Conservation (phyloP, 2,329 filamentous ascomycete genomes). For the Didymella segeticola region DNA sequence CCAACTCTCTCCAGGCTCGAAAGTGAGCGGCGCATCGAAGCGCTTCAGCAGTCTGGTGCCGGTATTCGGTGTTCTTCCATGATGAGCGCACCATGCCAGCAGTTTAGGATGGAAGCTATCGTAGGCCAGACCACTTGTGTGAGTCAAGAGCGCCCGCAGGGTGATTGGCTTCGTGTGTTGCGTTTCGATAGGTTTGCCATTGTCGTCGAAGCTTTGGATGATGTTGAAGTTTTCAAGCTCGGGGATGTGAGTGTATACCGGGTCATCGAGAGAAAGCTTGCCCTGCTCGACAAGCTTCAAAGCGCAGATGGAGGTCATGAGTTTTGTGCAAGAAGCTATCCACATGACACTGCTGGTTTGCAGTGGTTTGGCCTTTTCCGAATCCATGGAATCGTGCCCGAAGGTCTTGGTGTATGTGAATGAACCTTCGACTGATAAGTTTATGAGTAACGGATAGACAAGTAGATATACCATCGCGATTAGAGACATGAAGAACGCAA, state of each 20-base stretch:
- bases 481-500: slow-evolving; percentile 28
- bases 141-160: slow-evolving; percentile 54
- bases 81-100: slow-evolving; percentile 45
- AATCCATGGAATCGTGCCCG: slow-evolving; percentile 34
- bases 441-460: no score
- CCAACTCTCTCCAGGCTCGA: slow-evolving; percentile 59
- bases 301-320: slow-evolving; percentile 44
- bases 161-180: slow-evolving; percentile 38
- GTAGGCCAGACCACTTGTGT: slow-evolving; percentile 58
- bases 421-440: slow-evolving; percentile 1
- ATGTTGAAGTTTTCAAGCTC: slow-evolving; percentile 39
- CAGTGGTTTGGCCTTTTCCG: slow-evolving; percentile 3
- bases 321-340: slow-evolving; percentile 51
- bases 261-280: slow-evolving; percentile 39
- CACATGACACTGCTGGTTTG: slow-evolving; percentile 41
- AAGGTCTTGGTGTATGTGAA: slow-evolving; percentile 47
- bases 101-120: slow-evolving; percentile 53
- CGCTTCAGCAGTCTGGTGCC: slow-evolving; percentile 8
- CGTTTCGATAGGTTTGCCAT: slow-evolving; percentile 32
- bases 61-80: slow-evolving; percentile 33
- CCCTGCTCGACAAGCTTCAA: slow-evolving; percentile 47
- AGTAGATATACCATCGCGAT: slow-evolving; percentile 27
- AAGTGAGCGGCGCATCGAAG: slow-evolving; percentile 30
- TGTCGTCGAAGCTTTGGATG: slow-evolving; percentile 34
- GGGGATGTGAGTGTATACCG: slow-evolving; percentile 42